Evolutionary conservation across 2,329 filamentous ascomycete genomes (phyloP).

Genomic region (Cordyceps pruinosa): DNA sequence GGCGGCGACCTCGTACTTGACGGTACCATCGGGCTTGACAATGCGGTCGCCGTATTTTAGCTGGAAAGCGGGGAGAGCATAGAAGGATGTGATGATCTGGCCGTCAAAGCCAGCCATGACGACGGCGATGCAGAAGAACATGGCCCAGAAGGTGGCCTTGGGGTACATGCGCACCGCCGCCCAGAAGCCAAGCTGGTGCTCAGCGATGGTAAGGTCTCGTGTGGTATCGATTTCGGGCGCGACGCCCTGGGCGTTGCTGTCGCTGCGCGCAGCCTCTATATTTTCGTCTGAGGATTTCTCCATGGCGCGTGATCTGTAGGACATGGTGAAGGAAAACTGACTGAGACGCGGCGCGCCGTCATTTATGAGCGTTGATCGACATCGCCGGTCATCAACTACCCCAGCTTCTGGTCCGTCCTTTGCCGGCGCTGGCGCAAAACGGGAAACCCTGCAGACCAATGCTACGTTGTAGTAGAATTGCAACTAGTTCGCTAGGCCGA

Average conservation of each 20-base stretch:
- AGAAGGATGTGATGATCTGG: slow-evolving; percentile 33
- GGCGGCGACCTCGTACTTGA: slow-evolving; percentile 38
- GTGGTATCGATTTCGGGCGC: slow-evolving; percentile 18
- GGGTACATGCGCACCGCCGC: slow-evolving; percentile 33
- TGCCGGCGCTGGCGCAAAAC: neutral
- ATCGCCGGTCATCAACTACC: neutral
- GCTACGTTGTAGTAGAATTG: slow-evolving; percentile 1
- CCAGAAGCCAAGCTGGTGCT: slow-evolving; percentile 22
- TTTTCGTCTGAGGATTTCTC: neutral
- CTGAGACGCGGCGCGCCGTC: neutral
- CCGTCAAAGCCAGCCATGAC: slow-evolving; percentile 29
- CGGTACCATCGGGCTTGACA: slow-evolving; percentile 30
- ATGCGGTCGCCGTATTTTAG: slow-evolving; percentile 25
- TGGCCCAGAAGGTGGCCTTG: slow-evolving; percentile 24
- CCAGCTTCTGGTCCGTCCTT: neutral
- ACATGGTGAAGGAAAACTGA: neutral
- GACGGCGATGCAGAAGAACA: slow-evolving; percentile 24
- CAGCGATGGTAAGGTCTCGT: slow-evolving; percentile 18
- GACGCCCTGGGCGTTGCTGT: neutral
- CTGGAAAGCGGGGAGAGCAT: slow-evolving; percentile 27
- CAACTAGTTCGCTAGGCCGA: neutral
- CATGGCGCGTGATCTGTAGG: neutral
- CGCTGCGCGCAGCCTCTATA: neutral
- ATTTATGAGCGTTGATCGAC: neutral
- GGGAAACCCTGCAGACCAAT: neutral